A percentile compares a stretch with the other conserved stretches of the same genome.
phyloP scores from a whole-genome alignment of 2,329 filamentous ascomycete species.

The Rhinocladiella mackenziei region DNA sequence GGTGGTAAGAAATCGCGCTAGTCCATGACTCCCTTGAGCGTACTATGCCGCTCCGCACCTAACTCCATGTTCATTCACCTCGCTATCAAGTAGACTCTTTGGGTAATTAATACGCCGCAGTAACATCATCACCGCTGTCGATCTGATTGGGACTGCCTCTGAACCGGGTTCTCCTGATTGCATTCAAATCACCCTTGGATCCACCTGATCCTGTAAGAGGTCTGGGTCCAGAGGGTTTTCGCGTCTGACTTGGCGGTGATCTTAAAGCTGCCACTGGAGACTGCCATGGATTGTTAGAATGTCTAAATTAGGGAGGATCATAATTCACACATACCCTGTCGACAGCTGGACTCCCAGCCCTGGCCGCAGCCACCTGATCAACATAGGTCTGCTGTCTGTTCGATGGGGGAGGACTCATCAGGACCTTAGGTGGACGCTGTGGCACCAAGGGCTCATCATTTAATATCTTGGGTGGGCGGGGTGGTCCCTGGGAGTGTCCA shows the following conservation, averaged over 20 bases:
- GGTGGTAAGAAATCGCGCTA: too few species aligned
- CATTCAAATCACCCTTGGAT: conserved; percentile 32
- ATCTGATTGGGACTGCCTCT: conserved; percentile 41
- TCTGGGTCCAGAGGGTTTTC: conserved; percentile 48
- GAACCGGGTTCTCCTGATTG: conserved; percentile 38
- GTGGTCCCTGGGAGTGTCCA: conserved; percentile 39
- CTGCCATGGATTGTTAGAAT: conserved; percentile 21
- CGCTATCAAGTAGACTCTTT: too few species aligned
- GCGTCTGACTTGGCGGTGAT: conserved; percentile 34
- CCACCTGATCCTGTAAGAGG: conserved; percentile 40
- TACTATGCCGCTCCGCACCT: too few species aligned
- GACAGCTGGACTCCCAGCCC: conserved; percentile 29
- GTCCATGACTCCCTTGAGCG: too few species aligned
- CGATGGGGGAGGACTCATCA: conserved; percentile 32
- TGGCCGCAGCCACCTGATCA: conserved; percentile 41
- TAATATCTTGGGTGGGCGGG: conserved; percentile 51
- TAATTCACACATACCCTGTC: conserved; percentile 30
- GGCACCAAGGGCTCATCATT: conserved; percentile 59
- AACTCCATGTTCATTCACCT: too few species aligned
- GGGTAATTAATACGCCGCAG: conserved; percentile 9
- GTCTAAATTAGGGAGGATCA: background rate
- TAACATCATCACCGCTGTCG: conserved; percentile 31
- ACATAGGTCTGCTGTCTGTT: conserved; percentile 38
- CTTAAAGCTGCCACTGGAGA: conserved; percentile 29
- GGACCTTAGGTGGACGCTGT: conserved; percentile 42